phyloP scores from a whole-genome alignment of 1,284 basidiomycete genomes.

The Irpex sp. region DNA sequence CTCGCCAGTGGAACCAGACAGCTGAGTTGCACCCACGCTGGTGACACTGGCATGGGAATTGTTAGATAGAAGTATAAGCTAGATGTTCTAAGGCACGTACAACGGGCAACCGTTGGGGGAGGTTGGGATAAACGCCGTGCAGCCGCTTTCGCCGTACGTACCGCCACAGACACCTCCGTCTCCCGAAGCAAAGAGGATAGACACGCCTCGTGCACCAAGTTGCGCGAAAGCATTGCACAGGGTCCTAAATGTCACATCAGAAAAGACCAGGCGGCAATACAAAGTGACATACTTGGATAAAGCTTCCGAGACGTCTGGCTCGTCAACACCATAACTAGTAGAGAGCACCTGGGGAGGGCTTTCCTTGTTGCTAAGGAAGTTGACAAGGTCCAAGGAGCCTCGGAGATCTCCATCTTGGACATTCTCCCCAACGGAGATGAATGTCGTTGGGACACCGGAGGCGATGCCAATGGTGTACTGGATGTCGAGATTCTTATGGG shows the following conservation, averaged over 20 bases:
- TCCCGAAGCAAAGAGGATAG: slow-evolving; percentile 66
- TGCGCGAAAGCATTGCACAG: slow-evolving; percentile 60
- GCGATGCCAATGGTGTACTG: slow-evolving; percentile 60
- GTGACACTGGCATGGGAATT: slow-evolving; percentile 11
- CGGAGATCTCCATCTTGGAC: slow-evolving; percentile 19
- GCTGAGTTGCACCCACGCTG: slow-evolving; percentile 1
- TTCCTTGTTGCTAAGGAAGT: slow-evolving; percentile 27
- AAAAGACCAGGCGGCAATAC: slow-evolving; percentile 38
- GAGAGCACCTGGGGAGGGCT: slow-evolving; percentile 46
- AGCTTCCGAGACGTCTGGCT: slow-evolving; percentile 23
- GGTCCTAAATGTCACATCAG: slow-evolving; percentile 10
- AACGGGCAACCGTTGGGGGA: slow-evolving; percentile 60
- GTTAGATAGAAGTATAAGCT: background rate
- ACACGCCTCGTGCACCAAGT: slow-evolving; percentile 57
- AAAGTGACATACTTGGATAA: slow-evolving; percentile 59
- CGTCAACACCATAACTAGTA: slow-evolving; percentile 32
- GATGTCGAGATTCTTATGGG: slow-evolving; percentile 47
- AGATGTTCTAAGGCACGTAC: too few relatives aligned
- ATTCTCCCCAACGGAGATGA: slow-evolving; percentile 42
- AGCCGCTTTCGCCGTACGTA: slow-evolving; percentile 44
- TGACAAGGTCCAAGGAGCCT: slow-evolving; percentile 23
- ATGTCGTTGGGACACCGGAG: slow-evolving; percentile 27
- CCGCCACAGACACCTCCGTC: slow-evolving; percentile 54
- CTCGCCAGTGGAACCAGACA: background rate
- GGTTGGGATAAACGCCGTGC: slow-evolving; percentile 53